Evolutionary conservation across 1,284 basidiomycete genomes (phyloP).

Genomic region (Moesziomyces parantarcticus): DNA sequence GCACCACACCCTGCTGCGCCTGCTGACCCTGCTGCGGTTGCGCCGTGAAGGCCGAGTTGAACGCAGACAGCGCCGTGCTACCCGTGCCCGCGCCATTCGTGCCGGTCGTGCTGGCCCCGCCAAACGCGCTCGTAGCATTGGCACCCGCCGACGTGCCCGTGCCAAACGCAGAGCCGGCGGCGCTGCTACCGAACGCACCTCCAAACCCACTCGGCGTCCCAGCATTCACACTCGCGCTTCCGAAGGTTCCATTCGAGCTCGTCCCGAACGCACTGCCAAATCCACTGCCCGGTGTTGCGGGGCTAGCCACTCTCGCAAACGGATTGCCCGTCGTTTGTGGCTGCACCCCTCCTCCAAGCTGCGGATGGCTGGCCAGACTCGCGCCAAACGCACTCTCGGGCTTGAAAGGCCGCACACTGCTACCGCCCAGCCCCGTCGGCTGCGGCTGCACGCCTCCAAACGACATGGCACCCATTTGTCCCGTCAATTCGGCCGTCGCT

Average conservation of each 20-base stretch:
- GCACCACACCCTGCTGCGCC: conserved; percentile 21
- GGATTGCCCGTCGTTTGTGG: conserved; percentile 55
- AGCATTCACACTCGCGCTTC: no score
- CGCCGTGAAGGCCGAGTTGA: conserved; percentile 21
- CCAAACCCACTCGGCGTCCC: no score
- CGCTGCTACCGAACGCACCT: conserved; percentile 4
- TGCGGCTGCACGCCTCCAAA: conserved; percentile 47
- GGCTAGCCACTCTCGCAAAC: conserved; percentile 34
- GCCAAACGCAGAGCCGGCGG: no score
- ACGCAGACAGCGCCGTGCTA: conserved; percentile 17
- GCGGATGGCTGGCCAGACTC: conserved; percentile 31
- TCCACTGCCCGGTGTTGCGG: no score
- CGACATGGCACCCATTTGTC: conserved; percentile 43
- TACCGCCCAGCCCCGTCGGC: conserved; percentile 57
- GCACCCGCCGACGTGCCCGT: no score
- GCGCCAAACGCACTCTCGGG: conserved; percentile 55
- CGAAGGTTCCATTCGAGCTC: conserved; percentile 7
- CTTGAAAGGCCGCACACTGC: conserved; percentile 48
- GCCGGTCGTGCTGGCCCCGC: no score
- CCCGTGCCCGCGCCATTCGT: conserved; percentile 4
- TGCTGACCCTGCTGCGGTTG: conserved; percentile 8
- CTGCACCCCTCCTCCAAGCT: conserved; percentile 16
- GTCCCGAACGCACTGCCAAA: not conserved
- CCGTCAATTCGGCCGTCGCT: conserved; percentile 16
- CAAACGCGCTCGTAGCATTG: no score